These are phyloP conservation scores for Endogone sp. DNA, from an alignment of 192 early-diverging fungal species.

Conservation along the genomic window DNA sequence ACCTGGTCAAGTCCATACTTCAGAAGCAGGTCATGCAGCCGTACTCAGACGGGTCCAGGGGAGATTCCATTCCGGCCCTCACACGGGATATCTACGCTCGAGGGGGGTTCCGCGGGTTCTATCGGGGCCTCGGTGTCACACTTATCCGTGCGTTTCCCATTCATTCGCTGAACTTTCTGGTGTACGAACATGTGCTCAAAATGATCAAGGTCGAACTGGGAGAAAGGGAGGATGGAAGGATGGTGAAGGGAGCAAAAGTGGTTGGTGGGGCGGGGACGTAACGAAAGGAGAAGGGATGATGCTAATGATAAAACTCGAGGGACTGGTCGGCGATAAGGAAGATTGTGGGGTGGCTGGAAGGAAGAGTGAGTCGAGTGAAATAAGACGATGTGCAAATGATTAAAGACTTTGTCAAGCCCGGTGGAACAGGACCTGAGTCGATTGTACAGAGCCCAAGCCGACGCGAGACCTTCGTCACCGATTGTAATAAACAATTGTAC, in stretches of 20 bases:
- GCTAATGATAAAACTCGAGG: too few species aligned
- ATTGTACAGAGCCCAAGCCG: not conserved
- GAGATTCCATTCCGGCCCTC: constrained; percentile 33
- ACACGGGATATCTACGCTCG: constrained; percentile 45
- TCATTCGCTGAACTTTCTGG: constrained; percentile 79
- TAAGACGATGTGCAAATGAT: not conserved
- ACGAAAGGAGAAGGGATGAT: not conserved
- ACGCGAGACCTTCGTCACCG: not conserved
- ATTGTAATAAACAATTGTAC: not conserved
- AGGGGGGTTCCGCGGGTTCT: constrained; percentile 58
- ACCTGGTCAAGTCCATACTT: constrained; percentile 70
- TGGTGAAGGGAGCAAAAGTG: too few species aligned
- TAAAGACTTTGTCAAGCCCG: not conserved
- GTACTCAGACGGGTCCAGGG: constrained; percentile 17
- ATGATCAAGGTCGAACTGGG: not conserved
- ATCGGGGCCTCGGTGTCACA: constrained; percentile 71
- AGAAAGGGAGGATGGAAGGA: not conserved
- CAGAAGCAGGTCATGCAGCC: constrained; percentile 68
- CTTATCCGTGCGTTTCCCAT: constrained; percentile 75
- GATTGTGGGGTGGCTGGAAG: not conserved
- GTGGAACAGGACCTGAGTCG: not conserved
- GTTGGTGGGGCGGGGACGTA: not conserved
- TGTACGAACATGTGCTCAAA: constrained; percentile 59
- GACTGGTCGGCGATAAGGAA: too few species aligned
- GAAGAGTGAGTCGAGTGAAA: not conserved